These are phyloP conservation scores for Marsdenia floribunda DNA, from an alignment of 257 asterid genomes.

Conservation along the genomic window DNA sequence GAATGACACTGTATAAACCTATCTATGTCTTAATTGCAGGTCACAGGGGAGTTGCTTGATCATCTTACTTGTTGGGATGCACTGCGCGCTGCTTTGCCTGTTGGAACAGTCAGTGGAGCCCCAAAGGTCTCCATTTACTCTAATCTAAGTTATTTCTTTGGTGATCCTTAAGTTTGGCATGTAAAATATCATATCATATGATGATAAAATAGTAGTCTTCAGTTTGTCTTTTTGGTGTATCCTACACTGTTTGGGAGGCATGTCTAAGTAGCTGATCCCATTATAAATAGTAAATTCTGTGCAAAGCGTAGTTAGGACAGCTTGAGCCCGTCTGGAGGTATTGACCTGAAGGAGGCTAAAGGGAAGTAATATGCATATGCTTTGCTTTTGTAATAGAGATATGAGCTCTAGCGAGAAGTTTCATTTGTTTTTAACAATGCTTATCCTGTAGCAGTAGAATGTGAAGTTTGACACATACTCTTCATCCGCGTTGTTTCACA, in stretches of 20 bases:
- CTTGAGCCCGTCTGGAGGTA: not conserved
- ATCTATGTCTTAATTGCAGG: slow-evolving; percentile 35
- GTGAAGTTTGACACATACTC: not conserved
- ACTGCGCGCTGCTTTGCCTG: slow-evolving; percentile 78
- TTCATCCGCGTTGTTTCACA: slow-evolving; percentile 17
- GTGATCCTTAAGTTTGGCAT: not conserved
- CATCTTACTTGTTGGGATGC: slow-evolving; percentile 87
- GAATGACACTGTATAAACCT: not conserved
- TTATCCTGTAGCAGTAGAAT: too few relatives aligned
- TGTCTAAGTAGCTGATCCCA: not conserved
- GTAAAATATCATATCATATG: not conserved
- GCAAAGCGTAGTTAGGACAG: too few relatives aligned
- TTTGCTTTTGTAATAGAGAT: too few relatives aligned
- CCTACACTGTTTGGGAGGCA: not conserved
- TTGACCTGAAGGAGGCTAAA: too few relatives aligned
- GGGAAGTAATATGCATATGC: too few relatives aligned
- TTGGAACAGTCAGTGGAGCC: slow-evolving; percentile 95
- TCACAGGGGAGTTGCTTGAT: slow-evolving; percentile 83
- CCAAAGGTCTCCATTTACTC: slow-evolving; percentile 54
- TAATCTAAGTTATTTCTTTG: not conserved
- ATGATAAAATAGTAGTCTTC: not conserved
- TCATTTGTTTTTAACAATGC: too few relatives aligned
- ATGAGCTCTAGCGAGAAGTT: too few relatives aligned
- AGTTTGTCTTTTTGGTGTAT: not conserved
- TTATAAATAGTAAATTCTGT: not conserved